Conservation (phyloP, 2,329 filamentous ascomycete species). For the Aspergillus ustus region DNA sequence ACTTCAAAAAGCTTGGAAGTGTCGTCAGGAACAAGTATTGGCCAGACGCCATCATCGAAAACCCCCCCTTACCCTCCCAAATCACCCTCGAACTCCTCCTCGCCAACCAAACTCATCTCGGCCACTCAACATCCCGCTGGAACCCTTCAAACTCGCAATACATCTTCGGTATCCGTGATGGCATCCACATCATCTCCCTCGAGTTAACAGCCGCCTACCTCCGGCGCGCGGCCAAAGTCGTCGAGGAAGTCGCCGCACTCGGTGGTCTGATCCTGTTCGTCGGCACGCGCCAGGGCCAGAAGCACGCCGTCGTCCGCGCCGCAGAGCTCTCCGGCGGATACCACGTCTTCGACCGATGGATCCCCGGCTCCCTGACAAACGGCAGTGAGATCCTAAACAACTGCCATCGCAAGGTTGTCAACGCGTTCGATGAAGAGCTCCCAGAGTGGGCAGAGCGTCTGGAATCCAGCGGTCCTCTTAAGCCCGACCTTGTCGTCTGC, state of each 20-base stretch:
- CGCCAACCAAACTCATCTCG: slow-evolving; percentile 84
- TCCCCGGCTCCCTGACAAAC: slow-evolving; percentile 89
- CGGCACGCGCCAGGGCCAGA: slow-evolving; percentile 82
- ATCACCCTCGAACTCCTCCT: slow-evolving; percentile 90
- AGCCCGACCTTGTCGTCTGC: slow-evolving; percentile 89
- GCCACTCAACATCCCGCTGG: slow-evolving; percentile 89
- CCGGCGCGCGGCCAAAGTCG: slow-evolving; percentile 88
- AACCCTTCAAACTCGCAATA: slow-evolving; percentile 93
- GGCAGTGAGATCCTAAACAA: slow-evolving; percentile 81
- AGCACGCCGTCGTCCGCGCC: slow-evolving; percentile 77
- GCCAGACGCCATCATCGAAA: slow-evolving; percentile 53
- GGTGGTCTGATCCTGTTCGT: slow-evolving; percentile 90
- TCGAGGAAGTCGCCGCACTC: slow-evolving; percentile 80
- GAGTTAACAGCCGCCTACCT: slow-evolving; percentile 88
- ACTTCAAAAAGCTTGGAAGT: slow-evolving; percentile 41
- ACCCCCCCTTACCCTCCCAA: slow-evolving; percentile 77
- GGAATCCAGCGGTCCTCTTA: slow-evolving; percentile 66
- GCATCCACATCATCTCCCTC: slow-evolving; percentile 90
- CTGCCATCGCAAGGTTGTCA: slow-evolving; percentile 73
- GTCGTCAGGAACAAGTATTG: slow-evolving; percentile 32
- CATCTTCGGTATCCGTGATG: slow-evolving; percentile 87
- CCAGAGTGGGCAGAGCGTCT: slow-evolving; percentile 69
- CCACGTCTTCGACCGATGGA: slow-evolving; percentile 93
- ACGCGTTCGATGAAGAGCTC: slow-evolving; percentile 70
- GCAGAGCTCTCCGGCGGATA: slow-evolving; percentile 78